Evolutionary conservation across 106 monocot species (phyloP), one percentile per base, ranked within the genome.

Genomic region (Allium sativum): DNA sequence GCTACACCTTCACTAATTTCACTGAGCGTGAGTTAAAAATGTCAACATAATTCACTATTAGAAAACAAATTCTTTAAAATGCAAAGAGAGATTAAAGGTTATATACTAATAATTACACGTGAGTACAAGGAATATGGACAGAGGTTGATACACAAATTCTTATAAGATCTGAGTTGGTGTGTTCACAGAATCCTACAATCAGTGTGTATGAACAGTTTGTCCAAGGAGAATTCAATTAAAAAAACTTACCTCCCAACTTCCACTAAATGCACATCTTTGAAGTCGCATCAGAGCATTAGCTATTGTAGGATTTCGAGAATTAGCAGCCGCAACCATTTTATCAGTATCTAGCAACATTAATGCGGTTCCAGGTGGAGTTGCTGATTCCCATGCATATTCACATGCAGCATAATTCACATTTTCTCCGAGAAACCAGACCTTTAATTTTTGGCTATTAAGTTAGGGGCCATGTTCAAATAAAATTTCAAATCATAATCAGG

Each of bases 381-480:
- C 84, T 58, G 91, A 96, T 65, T 96, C 96, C 96, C 96, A 96
- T 19, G 96, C 96, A 84, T 96, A 96, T 62, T 96, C 96, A 47
- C 90, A 91, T 56, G 96, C 96, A 79, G 96, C 96, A 82, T 96
- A 96, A 71, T 96, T 96, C 68, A 91, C 96, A 82, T 96, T 96
- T 88, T 96, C 91, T 60, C 96, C 91, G 54, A 96, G 84, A 72
- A 96, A 96, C 96, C 96, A 96, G 10, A 96, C 91, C 96, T 96
- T 56, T 18, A 64, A 55, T 42, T 45, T n/a, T 59, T 43, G 48
- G 41, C 42, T 67, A 62, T 61, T 21, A 62, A 44, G 45, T 46
- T 64, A 13, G 56, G 15, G 44, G 17, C 10, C 16, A 3, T 10
- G 31, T 64, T 15, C 15, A 42, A 42, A 16, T 42, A 17, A 41